Conservation (phyloP, 768 basidiomycete genomes). For the Pulveroboletus sp. region DNA sequence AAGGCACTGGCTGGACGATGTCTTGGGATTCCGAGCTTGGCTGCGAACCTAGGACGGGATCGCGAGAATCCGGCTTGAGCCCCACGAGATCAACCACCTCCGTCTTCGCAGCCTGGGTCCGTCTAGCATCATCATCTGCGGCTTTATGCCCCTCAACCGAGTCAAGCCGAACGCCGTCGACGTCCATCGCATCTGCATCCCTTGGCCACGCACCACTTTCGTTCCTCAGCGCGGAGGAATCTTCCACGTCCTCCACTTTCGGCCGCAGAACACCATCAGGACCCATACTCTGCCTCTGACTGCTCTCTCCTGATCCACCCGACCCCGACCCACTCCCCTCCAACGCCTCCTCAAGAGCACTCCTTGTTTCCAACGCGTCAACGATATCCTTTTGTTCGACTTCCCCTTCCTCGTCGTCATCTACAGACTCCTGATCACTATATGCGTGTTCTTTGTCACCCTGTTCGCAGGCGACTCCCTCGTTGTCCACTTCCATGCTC, state of each 20-base stretch:
- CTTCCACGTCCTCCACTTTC: conserved; percentile 57
- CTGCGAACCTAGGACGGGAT: conserved; percentile 47
- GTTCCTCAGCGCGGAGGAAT: conserved; percentile 39
- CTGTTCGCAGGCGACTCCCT: conserved; percentile 14
- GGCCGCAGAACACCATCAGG: conserved; percentile 33
- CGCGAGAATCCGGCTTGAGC: conserved; percentile 51
- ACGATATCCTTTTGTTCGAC: conserved; percentile 48
- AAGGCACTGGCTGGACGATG: conserved; percentile 4
- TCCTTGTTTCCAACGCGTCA: conserved; percentile 55
- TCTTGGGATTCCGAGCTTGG: conserved; percentile 37
- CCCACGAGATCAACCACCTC: conserved; percentile 29
- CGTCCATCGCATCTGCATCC: conserved; percentile 31
- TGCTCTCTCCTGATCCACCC: conserved; percentile 32
- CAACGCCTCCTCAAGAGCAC: conserved; percentile 55
- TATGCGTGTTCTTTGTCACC: conserved; percentile 22
- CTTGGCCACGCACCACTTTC: conserved; percentile 16
- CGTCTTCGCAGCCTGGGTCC: conserved; percentile 23
- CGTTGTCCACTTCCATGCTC: conserved; percentile 30
- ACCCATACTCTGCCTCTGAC: conserved; percentile 30
- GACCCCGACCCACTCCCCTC: conserved; percentile 31
- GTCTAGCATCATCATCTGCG: conserved; percentile 1
- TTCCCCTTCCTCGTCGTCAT: conserved; percentile 58
- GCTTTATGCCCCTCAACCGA: conserved; percentile 28
- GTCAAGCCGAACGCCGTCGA: conserved; percentile 21
- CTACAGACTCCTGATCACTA: conserved; percentile 41